Percentiles rank a stretch among this genome's conserved stretches.
Conservation (phyloP, 2,329 filamentous ascomycete species). For the Aspergillus melleus region DNA sequence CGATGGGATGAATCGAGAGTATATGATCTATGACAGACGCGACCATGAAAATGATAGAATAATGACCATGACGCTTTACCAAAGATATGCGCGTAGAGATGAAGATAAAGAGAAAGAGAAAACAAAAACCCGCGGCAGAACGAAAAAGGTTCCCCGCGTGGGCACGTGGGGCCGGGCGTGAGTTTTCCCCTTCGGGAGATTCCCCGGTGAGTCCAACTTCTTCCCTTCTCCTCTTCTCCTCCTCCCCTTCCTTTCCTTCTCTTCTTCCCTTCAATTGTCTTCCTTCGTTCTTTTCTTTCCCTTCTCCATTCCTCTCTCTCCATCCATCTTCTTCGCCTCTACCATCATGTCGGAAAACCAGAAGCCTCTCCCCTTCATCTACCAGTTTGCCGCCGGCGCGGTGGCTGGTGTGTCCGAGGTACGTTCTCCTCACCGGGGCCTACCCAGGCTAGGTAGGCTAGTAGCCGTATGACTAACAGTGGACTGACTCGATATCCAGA, state of each 20-base stretch:
- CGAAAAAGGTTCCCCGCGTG: slow-evolving; percentile 6
- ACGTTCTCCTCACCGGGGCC: slow-evolving; percentile 40
- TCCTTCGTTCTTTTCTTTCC: neutral
- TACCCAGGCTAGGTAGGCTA: neutral
- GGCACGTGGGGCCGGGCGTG: slow-evolving; percentile 6
- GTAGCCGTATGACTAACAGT: neutral
- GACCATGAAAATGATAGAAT: neutral
- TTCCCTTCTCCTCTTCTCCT: slow-evolving; percentile 15
- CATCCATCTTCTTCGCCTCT: neutral
- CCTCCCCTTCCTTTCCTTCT: slow-evolving; percentile 9
- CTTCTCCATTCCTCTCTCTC: slow-evolving; percentile 5
- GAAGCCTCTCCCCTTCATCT: slow-evolving; percentile 84
- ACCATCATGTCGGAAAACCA: slow-evolving; percentile 60
- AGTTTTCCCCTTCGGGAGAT: slow-evolving; percentile 12
- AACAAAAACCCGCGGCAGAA: neutral
- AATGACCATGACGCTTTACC: neutral
- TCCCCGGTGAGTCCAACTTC: slow-evolving; percentile 9
- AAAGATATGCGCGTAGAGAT: neutral
- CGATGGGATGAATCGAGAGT: neutral
- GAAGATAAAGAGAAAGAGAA: neutral
- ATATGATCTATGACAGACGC: neutral
- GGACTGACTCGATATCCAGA: slow-evolving; percentile 51
- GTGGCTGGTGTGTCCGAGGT: slow-evolving; percentile 98
- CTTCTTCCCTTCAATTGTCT: neutral
- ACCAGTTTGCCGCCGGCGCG: slow-evolving; percentile 95